These are phyloP conservation scores for Helicostylum pulchrum DNA, from an alignment of 192 early-diverging fungal species.

Conservation along the genomic window DNA sequence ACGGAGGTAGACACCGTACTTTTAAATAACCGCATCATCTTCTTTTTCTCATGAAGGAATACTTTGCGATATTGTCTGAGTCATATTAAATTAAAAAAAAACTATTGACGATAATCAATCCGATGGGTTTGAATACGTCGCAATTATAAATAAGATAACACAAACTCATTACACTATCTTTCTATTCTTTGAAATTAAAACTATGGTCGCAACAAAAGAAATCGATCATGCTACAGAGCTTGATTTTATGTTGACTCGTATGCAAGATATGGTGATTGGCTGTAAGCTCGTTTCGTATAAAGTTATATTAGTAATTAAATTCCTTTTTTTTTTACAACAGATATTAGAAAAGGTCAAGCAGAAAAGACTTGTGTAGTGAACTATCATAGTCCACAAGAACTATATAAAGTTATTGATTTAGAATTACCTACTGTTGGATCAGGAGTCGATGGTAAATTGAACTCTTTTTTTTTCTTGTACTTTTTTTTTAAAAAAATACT, in stretches of 20 bases:
- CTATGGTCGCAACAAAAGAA: conserved; percentile 13
- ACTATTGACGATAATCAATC: no score
- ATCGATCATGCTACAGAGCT: conserved; percentile 15
- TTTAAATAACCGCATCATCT: no score
- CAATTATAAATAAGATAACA: no score
- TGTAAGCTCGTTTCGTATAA: background rate
- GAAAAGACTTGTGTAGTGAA: conserved; percentile 37
- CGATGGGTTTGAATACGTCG: no score
- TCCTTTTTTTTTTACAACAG: conserved; percentile 27
- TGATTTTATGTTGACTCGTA: conserved; percentile 17
- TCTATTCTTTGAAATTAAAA: background rate
- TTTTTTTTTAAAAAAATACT: background rate
- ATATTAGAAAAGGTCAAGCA: conserved; percentile 43
- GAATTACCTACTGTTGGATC: conserved; percentile 40
- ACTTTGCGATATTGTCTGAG: no score
- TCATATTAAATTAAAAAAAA: no score
- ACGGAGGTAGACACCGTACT: no score
- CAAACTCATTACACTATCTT: no score
- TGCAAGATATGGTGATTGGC: conserved; percentile 19
- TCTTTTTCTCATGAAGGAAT: no score
- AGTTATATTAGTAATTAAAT: background rate
- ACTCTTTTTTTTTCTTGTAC: background rate
- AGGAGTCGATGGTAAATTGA: conserved; percentile 42
- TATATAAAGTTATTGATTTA: conserved; percentile 47
- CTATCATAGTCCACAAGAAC: conserved; percentile 41